Conservation (phyloP, 2,329 filamentous ascomycete genomes). For the Exophiala xenobiotica region DNA sequence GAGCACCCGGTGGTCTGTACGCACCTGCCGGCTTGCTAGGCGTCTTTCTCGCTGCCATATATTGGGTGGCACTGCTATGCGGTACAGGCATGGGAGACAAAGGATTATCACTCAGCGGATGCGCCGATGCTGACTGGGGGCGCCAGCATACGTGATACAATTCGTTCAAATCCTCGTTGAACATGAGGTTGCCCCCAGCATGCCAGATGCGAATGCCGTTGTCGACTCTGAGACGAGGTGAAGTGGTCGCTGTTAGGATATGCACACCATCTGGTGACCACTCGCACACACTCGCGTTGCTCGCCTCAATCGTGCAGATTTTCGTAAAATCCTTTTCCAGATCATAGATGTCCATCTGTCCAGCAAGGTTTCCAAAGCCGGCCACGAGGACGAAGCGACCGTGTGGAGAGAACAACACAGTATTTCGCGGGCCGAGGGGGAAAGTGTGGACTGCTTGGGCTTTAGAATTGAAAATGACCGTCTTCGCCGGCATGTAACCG, state of each 20-base stretch:
- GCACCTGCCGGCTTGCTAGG: constrained; percentile 96
- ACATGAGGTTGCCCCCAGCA: constrained; percentile 83
- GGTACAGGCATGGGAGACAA: constrained; percentile 72
- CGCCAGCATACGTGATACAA: constrained; percentile 90
- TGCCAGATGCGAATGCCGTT: constrained; percentile 97
- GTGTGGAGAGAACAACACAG: constrained; percentile 89
- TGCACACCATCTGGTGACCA: constrained; percentile 97
- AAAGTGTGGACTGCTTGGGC: constrained; percentile 82
- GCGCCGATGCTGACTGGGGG: constrained; percentile 64
- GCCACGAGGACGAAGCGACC: constrained; percentile 91
- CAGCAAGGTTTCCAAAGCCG: constrained; percentile 94
- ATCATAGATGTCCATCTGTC: constrained; percentile 97
- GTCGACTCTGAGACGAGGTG: constrained; percentile 89
- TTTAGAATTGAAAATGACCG: constrained; percentile 92
- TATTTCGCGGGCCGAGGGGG: constrained; percentile 85
- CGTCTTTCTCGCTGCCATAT: constrained; percentile 83
- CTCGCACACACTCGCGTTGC: constrained; percentile 92
- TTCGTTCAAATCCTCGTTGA: constrained; percentile 92
- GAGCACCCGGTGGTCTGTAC: constrained; percentile 90
- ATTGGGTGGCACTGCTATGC: constrained; percentile 78
- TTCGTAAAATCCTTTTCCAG: constrained; percentile 91
- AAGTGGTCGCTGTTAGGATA: constrained; percentile 96
- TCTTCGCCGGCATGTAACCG: constrained; percentile 98
- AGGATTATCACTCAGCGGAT: constrained; percentile 64
- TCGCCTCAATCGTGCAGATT: constrained; percentile 88